Evolutionary conservation across 805 yeast species (phyloP), one percentile per base, ranked within the genome.

Genomic region (Barnettozyma salicaria): DNA sequence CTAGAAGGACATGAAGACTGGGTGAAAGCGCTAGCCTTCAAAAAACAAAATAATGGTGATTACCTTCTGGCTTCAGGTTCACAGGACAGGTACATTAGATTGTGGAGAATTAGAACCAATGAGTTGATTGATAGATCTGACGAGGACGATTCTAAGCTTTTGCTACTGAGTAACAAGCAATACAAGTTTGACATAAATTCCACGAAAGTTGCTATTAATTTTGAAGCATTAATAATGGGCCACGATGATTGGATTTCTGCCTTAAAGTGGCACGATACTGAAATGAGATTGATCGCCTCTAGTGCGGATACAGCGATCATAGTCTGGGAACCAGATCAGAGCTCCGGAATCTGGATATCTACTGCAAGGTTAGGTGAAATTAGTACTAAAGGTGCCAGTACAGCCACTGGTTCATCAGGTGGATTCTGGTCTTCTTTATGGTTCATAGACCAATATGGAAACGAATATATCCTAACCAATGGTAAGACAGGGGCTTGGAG

Each of bases 181-280:
- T 78, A 83, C 57, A 72, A 75, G 42, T 77, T 87, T 44, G 48
- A 53, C 10, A 52, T 71, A 26, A 53, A 47, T 3, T 50, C 49
- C 11, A 49, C 68, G 3, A 57, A 63, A 34, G 74, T 74, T 40
- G 75, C 81, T 5, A 70, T 88, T 35, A 76, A 76, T 46, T 87
- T 89, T 53, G 99, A 94, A 53, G 96, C 98, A 0, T 72, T 92
- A 42, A 76, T 92, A 19, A 80, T 92, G 82, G 99, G 98, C 7
- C 98, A 92, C 60, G 99, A 92, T 56, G 99, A 92, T 58, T 92
- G 98, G 98, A 80, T 94, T 19, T 76, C 90, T 3, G 77, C 86
- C 8, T 65, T 92, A 32, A 65, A 70, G 38, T 92, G 98, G 97
- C 85, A 81, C 53, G 58, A 58, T 22, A 56, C 64, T 6, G 68